These are phyloP conservation scores for Botryotinia globosa DNA, from an alignment of 2,329 filamentous ascomycete genomes.

Conservation along the genomic window DNA sequence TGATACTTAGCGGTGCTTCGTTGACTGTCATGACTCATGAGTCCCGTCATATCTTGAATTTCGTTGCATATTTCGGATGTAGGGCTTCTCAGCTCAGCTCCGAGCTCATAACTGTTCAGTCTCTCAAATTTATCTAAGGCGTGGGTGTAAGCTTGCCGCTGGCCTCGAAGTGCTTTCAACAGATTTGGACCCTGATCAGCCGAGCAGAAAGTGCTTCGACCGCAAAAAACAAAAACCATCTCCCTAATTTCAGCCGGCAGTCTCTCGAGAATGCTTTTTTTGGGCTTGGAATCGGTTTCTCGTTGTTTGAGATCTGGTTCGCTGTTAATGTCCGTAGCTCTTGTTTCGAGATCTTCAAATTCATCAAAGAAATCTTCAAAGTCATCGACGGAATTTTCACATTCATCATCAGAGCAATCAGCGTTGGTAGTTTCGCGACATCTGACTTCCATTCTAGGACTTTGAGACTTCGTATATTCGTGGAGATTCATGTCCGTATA, in stretches of 20 bases:
- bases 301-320: background rate
- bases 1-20: background rate
- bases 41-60: background rate
- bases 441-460: no score
- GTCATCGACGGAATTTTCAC: no score
- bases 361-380: no score
- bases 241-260: background rate
- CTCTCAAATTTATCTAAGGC: background rate
- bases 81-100: background rate
- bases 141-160: background rate
- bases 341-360: background rate
- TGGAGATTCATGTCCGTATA: background rate
- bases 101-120: background rate
- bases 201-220: background rate
- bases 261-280: background rate
- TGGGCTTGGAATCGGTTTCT: background rate
- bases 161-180: background rate
- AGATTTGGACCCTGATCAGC: background rate
- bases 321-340: rapidly evolving
- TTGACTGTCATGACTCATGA: background rate
- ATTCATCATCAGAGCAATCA: no score
- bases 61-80: background rate
- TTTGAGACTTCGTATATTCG: no score
- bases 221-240: background rate
- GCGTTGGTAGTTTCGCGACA: no score